Percentiles rank a stretch among this genome's conserved stretches.
These are phyloP conservation scores for Piper betle DNA, from an alignment of 164 flowering plant genomes.

Conservation along the genomic window DNA sequence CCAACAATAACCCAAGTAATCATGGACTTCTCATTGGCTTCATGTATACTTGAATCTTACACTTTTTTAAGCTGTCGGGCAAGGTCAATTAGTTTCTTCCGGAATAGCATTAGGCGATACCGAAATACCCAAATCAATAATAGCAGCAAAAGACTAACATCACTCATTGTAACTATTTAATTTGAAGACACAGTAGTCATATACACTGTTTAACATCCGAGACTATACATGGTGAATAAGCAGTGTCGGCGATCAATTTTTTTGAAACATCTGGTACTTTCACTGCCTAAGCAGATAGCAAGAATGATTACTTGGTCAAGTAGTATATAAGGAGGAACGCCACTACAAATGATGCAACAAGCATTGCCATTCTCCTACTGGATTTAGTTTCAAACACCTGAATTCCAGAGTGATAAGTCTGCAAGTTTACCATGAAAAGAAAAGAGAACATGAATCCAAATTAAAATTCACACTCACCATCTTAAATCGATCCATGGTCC, in stretches of 20 bases:
- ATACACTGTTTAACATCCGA: neutral
- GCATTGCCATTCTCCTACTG: conserved; percentile 40
- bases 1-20: too few relatives aligned
- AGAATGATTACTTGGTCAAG: conserved; percentile 31
- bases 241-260: neutral
- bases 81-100: too few relatives aligned
- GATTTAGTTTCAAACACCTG: conserved; percentile 84
- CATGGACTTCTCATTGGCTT: too few relatives aligned
- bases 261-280: neutral
- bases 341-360: conserved; percentile 38
- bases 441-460: neutral
- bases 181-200: neutral
- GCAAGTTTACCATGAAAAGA: neutral
- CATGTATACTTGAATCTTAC: too few relatives aligned
- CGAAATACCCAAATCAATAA: neutral
- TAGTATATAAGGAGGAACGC: conserved; percentile 41
- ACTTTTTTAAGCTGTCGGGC: too few relatives aligned
- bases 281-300: neutral
- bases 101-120: too few relatives aligned
- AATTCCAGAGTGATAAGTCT: neutral
- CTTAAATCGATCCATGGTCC: conserved; percentile 80
- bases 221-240: neutral
- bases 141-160: neutral
- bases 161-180: neutral
- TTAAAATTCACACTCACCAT: conserved; percentile 30